Evolutionary conservation across 257 asterid genomes (phyloP), one percentile per base, ranked within the genome.

Genomic region (Solanum appendiculatum): DNA sequence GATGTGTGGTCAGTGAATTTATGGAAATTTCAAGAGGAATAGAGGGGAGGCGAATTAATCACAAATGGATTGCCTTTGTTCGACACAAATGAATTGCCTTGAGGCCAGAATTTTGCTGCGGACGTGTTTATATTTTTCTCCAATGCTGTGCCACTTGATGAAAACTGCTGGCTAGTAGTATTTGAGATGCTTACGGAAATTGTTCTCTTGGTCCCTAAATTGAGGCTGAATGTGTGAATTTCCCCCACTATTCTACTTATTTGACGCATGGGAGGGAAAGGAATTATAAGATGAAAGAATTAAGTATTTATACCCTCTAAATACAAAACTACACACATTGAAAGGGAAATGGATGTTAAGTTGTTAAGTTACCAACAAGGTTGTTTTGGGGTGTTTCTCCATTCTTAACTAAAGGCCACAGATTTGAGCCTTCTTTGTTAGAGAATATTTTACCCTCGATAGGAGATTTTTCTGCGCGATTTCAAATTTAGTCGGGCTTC

Each of bases 111-210:
- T 7, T 42, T 44, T 9, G 64, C 2, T 8, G 88, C 63, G 51
- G 87, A 85, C 94, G 92, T 89, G 92, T 83, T 34, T 87, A 18
- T 66, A 58, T 84, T 80, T 60, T 86, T 46, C 66, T 83, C 84
- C 88, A 86, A 29, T 36, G 40, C 40, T 39, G 37, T 25, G 63
- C 63, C 63, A 78, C 84, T 78, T 29, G 84, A 9, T 42, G 13
- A 75, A 37, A 74, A 42, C 60, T 44, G 39, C 34, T 27, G 40
- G 64, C 64, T 25, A 29, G 9, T 44, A 27, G 7, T 40, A 9
- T 25, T 44, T 15, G 15, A 42, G 15, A 42, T 44, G 6, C 39
- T 27, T 46, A 2, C 27, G 4, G 0, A 25, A 27, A 8, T 78
- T 42, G 39, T 7, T 42, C 16, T 42, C 15, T 42, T 78, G 39